phyloP scores from a whole-genome alignment of 2,329 filamentous ascomycete genomes.

The Hypoxylon sp. region DNA sequence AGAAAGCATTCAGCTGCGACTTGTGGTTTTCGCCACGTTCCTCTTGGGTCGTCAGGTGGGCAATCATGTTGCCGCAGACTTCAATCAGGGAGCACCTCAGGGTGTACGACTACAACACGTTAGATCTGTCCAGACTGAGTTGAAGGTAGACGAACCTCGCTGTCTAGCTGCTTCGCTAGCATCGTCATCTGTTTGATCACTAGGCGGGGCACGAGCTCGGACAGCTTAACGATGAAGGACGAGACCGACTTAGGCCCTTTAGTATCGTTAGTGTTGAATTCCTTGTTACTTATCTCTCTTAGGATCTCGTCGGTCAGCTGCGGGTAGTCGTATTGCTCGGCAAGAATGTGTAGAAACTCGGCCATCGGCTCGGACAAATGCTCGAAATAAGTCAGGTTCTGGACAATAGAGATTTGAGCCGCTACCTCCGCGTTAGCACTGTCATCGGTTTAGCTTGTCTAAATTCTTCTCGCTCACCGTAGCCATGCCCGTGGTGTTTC shows the following conservation, averaged over 20 bases:
- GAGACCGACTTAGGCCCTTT: slow-evolving; percentile 97
- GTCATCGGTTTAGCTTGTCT: neutral
- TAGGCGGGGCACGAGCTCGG: slow-evolving; percentile 86
- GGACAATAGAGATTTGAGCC: slow-evolving; percentile 96
- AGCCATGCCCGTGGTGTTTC: slow-evolving; percentile 97
- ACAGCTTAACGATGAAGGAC: slow-evolving; percentile 89
- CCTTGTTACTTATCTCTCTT: slow-evolving; percentile 93
- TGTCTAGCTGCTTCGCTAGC: slow-evolving; percentile 92
- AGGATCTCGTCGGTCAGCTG: slow-evolving; percentile 94
- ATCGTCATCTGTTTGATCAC: slow-evolving; percentile 98
- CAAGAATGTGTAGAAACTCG: slow-evolving; percentile 93
- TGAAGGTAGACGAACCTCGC: slow-evolving; percentile 67
- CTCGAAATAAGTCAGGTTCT: slow-evolving; percentile 97
- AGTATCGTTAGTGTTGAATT: slow-evolving; percentile 96
- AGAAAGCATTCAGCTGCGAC: slow-evolving; percentile 94
- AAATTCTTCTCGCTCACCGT: slow-evolving; percentile 66
- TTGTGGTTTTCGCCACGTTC: slow-evolving; percentile 93
- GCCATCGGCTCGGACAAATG: slow-evolving; percentile 99
- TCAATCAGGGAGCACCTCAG: slow-evolving; percentile 93
- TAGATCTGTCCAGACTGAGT: slow-evolving; percentile 13
- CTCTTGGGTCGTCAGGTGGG: slow-evolving; percentile 87
- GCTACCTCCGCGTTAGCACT: slow-evolving; percentile 58
- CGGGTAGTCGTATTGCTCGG: slow-evolving; percentile 97
- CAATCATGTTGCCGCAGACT: slow-evolving; percentile 94
- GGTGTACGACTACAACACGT: slow-evolving; percentile 76